Base-by-base conservation (phyloP, 2,329 filamentous ascomycete species). In the Diaporthe vexans region DNA sequence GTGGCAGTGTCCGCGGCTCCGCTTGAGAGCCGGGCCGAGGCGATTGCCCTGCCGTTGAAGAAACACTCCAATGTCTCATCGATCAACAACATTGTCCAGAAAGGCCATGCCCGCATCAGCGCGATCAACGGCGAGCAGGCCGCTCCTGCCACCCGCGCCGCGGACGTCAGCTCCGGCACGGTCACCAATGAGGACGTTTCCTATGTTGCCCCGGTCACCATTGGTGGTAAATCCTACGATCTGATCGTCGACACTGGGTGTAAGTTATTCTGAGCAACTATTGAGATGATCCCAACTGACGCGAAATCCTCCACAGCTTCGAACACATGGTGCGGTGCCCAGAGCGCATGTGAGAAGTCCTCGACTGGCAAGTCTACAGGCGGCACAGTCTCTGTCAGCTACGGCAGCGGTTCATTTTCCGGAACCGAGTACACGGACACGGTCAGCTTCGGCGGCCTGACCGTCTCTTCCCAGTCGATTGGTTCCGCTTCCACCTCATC, bases 231-330 rank as follows among this genome's bases (percentile, higher is more conserved):
- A 13, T 75, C 77, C 35, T 80, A 76, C 73, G 51, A 79, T 46
- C 76, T 81, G 63, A 80, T 81, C 52, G 78, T 81, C 26, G 79
- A 81, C 75, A 81, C 79, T 75, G 79, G 79, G 61, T 81, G 79
- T 80, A 77, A 37, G 46, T 71, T 71, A 0, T 51, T 13, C 11
- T 6, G 33, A 37, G 37, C 10, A 19, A 19, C 19, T 7, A 6
- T 7, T 51, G 4, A 21, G 24, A n/a, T 4, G 7, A 0, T 11
- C 26, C 4, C 24, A 6, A 29, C 70, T 48, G 26, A 65, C 24
- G 48, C 11, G 17, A 19, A 33, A 52, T 6, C 0, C 26, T 21
- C 2, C 33, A 3, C 13, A 80, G 79, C 79, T 61, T 79, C 79
- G 52, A 79, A 79, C 76, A 80, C 71, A 21, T 73, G 71, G 71